These are phyloP conservation scores for Agaricus sinodeliciosus DNA, from an alignment of 768 basidiomycete genomes.

Conservation along the genomic window DNA sequence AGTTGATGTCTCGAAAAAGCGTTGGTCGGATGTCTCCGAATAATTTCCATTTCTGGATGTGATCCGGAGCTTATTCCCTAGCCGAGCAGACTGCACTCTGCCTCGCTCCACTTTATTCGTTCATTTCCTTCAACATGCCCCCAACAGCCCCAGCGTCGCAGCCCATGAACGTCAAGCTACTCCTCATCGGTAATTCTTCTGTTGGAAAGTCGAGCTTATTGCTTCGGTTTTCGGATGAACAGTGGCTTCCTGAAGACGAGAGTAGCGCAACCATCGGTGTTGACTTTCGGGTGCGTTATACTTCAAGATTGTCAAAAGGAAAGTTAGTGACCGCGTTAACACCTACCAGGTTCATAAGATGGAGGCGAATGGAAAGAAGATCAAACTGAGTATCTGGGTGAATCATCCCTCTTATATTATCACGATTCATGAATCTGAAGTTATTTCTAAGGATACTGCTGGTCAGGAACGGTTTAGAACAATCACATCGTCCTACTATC, in stretches of 20 bases:
- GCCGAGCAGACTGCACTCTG: not conserved
- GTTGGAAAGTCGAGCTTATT: conserved; percentile 92
- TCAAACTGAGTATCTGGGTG: conserved; percentile 97
- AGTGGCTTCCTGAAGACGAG: conserved; percentile 90
- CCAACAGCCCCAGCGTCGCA: conserved; percentile 23
- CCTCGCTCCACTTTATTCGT: not conserved
- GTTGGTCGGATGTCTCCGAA: too few relatives aligned
- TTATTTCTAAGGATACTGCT: conserved; percentile 70
- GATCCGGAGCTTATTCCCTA: not conserved
- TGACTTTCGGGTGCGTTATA: conserved; percentile 65
- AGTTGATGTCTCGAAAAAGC: too few relatives aligned
- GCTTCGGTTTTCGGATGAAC: conserved; percentile 93
- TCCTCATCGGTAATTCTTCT: conserved; percentile 82
- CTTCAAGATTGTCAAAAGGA: not conserved
- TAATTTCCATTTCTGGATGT: not conserved
- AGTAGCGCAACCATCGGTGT: conserved; percentile 81
- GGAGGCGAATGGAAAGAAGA: conserved; percentile 75
- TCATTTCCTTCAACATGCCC: conserved; percentile 20
- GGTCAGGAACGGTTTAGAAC: conserved; percentile 97
- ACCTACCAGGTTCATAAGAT: conserved; percentile 75
- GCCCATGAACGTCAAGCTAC: conserved; percentile 73
- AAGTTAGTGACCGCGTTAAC: not conserved
- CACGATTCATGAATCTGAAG: not conserved
- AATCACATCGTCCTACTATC: conserved; percentile 92
- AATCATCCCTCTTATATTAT: conserved; percentile 16